phyloP scores from a whole-genome alignment of 306 rosid genomes.

The Morella rubra region DNA sequence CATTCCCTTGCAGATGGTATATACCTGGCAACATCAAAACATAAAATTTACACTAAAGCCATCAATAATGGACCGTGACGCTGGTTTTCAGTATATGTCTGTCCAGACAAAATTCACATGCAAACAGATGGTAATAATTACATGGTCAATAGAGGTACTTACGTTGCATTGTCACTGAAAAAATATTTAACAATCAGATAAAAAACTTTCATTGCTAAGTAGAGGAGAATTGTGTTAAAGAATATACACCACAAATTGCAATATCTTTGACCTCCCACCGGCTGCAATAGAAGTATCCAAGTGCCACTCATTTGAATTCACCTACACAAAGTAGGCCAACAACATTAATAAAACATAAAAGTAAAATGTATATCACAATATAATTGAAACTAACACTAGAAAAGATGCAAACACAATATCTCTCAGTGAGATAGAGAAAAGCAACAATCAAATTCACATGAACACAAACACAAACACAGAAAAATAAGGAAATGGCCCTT shows the following conservation, averaged over 20 bases:
- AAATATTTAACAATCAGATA: background rate
- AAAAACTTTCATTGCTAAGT: background rate
- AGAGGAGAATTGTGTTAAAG: conserved; percentile 47
- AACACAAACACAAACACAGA: background rate
- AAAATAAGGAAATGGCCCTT: background rate
- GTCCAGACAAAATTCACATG: conserved; percentile 2
- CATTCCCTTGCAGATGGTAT: conserved; percentile 81
- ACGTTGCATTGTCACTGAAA: background rate
- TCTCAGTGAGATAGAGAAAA: background rate
- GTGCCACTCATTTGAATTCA: conserved; percentile 96
- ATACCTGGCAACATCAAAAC: conserved; percentile 56
- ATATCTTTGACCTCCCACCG: conserved; percentile 95
- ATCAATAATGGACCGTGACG: background rate
- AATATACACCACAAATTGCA: conserved; percentile 95
- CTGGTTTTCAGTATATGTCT: background rate
- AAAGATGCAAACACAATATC: background rate
- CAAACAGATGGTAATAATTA: background rate
- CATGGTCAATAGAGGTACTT: background rate
- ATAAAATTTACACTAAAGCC: conserved; percentile 23
- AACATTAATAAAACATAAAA: background rate
- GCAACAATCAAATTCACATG: background rate
- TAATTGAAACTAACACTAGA: conserved; percentile 2
- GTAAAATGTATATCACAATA: conserved; percentile 13
- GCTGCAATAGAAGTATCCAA: conserved; percentile 96
- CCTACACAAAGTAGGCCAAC: conserved; percentile 47